A percentile compares a stretch with the other conserved stretches of the same genome.
phyloP scores from a whole-genome alignment of 257 asterid species.

The Cinchona pubescens region DNA sequence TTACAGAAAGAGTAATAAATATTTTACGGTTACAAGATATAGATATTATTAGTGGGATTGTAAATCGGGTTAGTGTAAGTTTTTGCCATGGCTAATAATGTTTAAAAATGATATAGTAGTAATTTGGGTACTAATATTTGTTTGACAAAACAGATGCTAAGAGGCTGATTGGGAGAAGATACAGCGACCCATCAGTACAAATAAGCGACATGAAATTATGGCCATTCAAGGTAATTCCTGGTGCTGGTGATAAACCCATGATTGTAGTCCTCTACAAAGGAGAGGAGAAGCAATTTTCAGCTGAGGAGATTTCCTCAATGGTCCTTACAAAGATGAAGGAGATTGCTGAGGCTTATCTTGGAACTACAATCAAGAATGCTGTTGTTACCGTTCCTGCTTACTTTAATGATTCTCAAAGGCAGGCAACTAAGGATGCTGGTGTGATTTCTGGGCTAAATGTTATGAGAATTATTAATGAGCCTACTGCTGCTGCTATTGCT shows the following conservation, averaged over 20 bases:
- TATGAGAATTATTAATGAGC: conserved; percentile 42
- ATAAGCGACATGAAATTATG: conserved; percentile 34
- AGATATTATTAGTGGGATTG: too few species aligned
- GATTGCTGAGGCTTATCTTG: conserved; percentile 34
- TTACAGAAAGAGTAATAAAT: too few species aligned
- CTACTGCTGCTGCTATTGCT: conserved; percentile 48
- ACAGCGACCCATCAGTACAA: conserved; percentile 33
- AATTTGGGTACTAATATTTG: background rate
- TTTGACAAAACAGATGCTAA: conserved; percentile 27
- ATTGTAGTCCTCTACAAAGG: conserved; percentile 33
- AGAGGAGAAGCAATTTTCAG: conserved; percentile 35
- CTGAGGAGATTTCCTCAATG: conserved; percentile 36
- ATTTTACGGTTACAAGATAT: too few species aligned
- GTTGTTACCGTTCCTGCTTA: conserved; percentile 41
- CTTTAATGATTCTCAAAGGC: conserved; percentile 42
- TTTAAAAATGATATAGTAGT: too few species aligned
- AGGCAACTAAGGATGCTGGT: conserved; percentile 48
- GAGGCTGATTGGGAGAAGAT: conserved; percentile 35
- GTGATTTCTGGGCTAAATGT: conserved; percentile 37
- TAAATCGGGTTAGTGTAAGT: too few species aligned
- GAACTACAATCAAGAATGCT: conserved; percentile 28
- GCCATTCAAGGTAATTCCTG: conserved; percentile 36
- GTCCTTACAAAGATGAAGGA: conserved; percentile 36
- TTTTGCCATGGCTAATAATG: too few species aligned
- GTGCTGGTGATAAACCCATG: conserved; percentile 38